Evolutionary conservation across 345 rosid species (phyloP).

Genomic region (Populus deltoides): DNA sequence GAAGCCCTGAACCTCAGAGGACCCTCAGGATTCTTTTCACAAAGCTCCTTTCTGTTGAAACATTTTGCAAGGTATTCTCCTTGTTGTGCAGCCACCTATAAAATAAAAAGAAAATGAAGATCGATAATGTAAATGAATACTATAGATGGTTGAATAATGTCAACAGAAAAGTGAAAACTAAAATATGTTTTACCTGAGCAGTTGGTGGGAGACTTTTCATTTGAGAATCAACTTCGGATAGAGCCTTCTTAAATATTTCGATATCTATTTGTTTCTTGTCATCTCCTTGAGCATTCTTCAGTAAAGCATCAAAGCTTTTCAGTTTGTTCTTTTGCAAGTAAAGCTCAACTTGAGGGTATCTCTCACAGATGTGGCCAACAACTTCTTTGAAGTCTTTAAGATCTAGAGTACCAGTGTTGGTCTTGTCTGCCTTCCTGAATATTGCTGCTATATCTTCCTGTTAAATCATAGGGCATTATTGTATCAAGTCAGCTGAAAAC

Average conservation of each 20-base stretch:
- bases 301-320: slow-evolving; percentile 41
- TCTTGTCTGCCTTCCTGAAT: slow-evolving; percentile 67
- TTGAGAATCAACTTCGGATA: slow-evolving; percentile 70
- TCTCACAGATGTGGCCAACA: slow-evolving; percentile 58
- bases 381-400: slow-evolving; percentile 52
- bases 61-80: slow-evolving; percentile 75
- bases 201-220: slow-evolving; percentile 85
- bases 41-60: slow-evolving; percentile 62
- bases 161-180: neutral
- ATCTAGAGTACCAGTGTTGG: slow-evolving; percentile 40
- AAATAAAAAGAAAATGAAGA: neutral
- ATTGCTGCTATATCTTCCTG: slow-evolving; percentile 77
- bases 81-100: slow-evolving; percentile 71
- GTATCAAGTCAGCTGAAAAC: no score
- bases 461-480: neutral
- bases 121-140: neutral
- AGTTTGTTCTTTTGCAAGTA: slow-evolving; percentile 60
- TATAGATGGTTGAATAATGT: neutral
- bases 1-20: slow-evolving; percentile 67
- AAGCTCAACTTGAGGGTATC: slow-evolving; percentile 76
- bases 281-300: slow-evolving; percentile 44
- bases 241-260: slow-evolving; percentile 52
- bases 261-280: slow-evolving; percentile 39
- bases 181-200: slow-evolving; percentile 55
- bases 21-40: slow-evolving; percentile 70